Evolutionary conservation across 176 grass and related monocot genomes (phyloP), one percentile per base, ranked within the genome.

Genomic region (Musa beccarii): DNA sequence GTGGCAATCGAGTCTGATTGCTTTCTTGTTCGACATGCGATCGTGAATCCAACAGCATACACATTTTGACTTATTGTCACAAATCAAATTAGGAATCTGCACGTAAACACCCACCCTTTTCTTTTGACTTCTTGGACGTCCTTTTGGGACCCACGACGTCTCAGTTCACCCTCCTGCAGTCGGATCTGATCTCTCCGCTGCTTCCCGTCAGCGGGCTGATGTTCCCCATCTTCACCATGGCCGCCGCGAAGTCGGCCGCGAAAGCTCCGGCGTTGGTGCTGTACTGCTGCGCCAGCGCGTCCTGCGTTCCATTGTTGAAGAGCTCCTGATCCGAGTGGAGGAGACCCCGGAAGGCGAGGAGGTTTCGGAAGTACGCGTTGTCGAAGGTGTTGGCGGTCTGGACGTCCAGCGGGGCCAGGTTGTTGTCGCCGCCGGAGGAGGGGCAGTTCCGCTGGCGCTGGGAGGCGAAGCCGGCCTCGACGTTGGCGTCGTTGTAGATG

Each of bases 291-390:
- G 43, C 65, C 12, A 68, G 65, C 65, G 24, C 11, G 15, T 34
- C 65, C 65, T 16, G 65, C 65, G 65, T 34, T 13, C 65, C 65
- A 26, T 8, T 29, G 65, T 16, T 68, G 65, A 29, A 68, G 13
- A 68, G 65, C 65, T 26, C 65, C 65, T 68, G 65, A 26, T 68
- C 65, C 11, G 65, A 68, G 65, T 68, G 65, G 65, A 68, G 65
- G 65, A 68, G 65, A 10, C 65, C 65, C 25, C 12, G 26, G 11
- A 14, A 1, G 2, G 12, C 25, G 24, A 68, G 1, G 12, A 70
- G 68, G 68, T 70, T 70, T 49, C 20, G 34, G 68, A 11, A 70
- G 68, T 70, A 70, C 9, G 68, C 34, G 68, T 70, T 70, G 68
- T 70, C 68, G 68, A 70, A 70, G 34, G 9, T 3, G 49, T 1